These are phyloP conservation scores for Curvularia lunata DNA, from an alignment of 2,329 filamentous ascomycete genomes.

Conservation along the genomic window DNA sequence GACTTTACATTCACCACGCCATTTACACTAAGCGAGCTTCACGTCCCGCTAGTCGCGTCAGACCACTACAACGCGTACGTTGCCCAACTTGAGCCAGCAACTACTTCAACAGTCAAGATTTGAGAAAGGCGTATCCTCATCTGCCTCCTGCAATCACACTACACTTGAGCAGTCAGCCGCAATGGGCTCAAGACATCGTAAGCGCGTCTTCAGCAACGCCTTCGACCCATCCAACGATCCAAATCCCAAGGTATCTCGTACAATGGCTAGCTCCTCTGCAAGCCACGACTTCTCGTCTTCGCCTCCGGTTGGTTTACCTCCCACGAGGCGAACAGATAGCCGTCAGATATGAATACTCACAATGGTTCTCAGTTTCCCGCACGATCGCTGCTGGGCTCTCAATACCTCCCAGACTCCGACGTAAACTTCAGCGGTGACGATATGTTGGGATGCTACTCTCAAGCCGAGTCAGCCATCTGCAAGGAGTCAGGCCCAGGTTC, in stretches of 20 bases:
- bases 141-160: neutral
- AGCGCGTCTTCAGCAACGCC: constrained; percentile 28
- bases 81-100: neutral
- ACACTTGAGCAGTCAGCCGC: neutral
- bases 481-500: constrained; percentile 6
- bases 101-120: neutral
- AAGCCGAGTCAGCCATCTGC: constrained; percentile 8
- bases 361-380: neutral
- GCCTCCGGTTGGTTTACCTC: neutral
- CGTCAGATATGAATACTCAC: neutral
- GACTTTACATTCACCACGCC: constrained; percentile 6
- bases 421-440: neutral
- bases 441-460: neutral
- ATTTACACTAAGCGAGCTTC: neutral
- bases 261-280: neutral
- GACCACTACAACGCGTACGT: neutral
- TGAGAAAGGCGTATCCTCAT: neutral
- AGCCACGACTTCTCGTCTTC: neutral
- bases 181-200: constrained; percentile 20
- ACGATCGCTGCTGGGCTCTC: neutral
- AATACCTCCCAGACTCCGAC: neutral
- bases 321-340: constrained; percentile 14
- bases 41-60: neutral
- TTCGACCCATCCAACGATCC: constrained; percentile 15
- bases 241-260: constrained; percentile 6